Percentiles rank a stretch among this genome's conserved stretches.
phyloP scores from a whole-genome alignment of 306 rosid species.

The Lathyrus aphaca region DNA sequence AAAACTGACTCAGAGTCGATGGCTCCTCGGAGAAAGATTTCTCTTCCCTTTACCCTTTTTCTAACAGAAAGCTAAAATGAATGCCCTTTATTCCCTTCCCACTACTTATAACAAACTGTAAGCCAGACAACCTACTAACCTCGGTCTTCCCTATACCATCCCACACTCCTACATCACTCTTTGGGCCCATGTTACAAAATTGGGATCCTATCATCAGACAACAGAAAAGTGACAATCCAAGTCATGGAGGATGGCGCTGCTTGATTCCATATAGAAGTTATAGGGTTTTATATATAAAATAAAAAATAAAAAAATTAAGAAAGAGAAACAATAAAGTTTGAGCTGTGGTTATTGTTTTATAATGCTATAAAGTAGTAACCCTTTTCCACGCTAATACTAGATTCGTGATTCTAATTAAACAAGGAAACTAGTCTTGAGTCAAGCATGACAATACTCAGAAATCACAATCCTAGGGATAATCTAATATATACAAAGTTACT shows the following conservation, averaged over 20 bases:
- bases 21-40: too few relatives aligned
- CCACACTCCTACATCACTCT: too few relatives aligned
- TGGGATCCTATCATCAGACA: neutral
- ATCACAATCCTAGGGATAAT: slow-evolving; percentile 3
- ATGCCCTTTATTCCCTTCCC: too few relatives aligned
- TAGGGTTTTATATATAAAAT: neutral
- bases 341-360: neutral
- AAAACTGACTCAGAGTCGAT: too few relatives aligned
- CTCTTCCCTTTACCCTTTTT: too few relatives aligned
- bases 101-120: too few relatives aligned
- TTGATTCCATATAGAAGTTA: neutral
- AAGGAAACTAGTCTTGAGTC: neutral
- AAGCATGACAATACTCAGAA: neutral
- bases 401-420: slow-evolving; percentile 1
- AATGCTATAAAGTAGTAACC: neutral
- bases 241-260: neutral
- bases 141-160: too few relatives aligned
- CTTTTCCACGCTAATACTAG: neutral
- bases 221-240: neutral
- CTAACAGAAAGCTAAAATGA: too few relatives aligned
- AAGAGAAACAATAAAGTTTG: slow-evolving; percentile 11
- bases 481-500: neutral
- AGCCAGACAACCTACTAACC: too few relatives aligned
- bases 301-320: neutral
- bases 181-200: too few relatives aligned